phyloP scores from a whole-genome alignment of 805 yeast genomes.

The Metschnikowia chrysomelidarum region DNA sequence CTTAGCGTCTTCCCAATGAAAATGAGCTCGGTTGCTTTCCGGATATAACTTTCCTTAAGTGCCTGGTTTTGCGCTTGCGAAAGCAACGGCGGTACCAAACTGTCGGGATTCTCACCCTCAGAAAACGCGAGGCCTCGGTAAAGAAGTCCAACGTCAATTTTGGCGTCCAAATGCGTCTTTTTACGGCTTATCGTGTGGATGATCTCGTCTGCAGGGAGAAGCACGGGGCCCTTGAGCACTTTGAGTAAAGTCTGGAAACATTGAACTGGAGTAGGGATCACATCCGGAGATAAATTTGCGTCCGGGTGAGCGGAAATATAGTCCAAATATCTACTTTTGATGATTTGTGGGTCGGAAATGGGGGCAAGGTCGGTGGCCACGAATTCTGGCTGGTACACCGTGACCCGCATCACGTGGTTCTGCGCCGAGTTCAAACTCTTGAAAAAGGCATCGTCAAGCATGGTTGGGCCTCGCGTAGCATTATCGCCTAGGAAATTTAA shows the following conservation, averaged over 20 bases:
- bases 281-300: conserved; percentile 26
- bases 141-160: conserved; percentile 55
- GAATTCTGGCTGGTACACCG: conserved; percentile 53
- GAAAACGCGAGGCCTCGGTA: conserved; percentile 46
- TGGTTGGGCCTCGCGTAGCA: conserved; percentile 7
- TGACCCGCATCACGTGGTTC: conserved; percentile 45
- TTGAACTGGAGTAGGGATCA: conserved; percentile 51
- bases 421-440: conserved; percentile 24
- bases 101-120: conserved; percentile 24
- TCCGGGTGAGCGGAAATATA: conserved; percentile 29
- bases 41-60: conserved; percentile 49
- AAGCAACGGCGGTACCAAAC: conserved; percentile 50
- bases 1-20: conserved; percentile 28
- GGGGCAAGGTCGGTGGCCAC: conserved; percentile 43
- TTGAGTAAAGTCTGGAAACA: conserved; percentile 62
- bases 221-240: conserved; percentile 67
- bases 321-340: conserved; percentile 49
- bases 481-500: conserved; percentile 18
- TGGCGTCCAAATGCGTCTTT: conserved; percentile 53
- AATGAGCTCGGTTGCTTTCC: conserved; percentile 54
- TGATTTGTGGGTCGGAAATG: conserved; percentile 45
- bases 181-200: conserved; percentile 53
- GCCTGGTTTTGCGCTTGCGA: conserved; percentile 12
- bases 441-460: conserved; percentile 37
- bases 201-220: conserved; percentile 41